Percentiles rank a stretch among this genome's conserved stretches.
Conservation (phyloP, 495 filamentous ascomycete genomes). For the Neurospora sp. region DNA sequence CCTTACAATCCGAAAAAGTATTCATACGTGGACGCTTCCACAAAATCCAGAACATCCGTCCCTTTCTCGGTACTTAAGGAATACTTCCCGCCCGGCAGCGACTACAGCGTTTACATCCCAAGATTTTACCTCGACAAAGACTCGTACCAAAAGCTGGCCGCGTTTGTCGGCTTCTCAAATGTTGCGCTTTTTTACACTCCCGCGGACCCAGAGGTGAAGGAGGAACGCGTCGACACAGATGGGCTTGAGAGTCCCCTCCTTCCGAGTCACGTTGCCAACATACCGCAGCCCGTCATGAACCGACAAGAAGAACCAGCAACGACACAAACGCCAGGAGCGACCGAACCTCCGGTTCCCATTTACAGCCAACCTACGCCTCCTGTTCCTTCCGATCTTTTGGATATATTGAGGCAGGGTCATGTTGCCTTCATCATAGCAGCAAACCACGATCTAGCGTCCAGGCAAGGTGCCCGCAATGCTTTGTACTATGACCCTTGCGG, state of each 20-base stretch:
- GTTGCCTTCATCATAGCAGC: too few species aligned
- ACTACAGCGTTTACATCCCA: background rate
- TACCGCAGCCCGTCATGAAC: background rate
- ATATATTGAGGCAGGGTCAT: too few species aligned
- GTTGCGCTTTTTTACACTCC: background rate
- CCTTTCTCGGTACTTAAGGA: background rate
- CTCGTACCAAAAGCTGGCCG: background rate
- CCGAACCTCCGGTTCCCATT: rapidly evolving
- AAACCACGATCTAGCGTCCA: too few species aligned
- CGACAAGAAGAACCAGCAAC: background rate
- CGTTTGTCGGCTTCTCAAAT: background rate
- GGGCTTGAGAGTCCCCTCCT: background rate
- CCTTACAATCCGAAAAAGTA: background rate
- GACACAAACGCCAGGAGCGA: background rate
- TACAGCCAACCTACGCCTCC: background rate
- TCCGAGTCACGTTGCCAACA: background rate
- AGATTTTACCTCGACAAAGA: background rate
- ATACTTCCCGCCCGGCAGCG: background rate
- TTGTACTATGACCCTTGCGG: too few species aligned
- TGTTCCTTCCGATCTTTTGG: too few species aligned
- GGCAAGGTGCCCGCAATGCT: too few species aligned
- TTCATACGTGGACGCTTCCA: background rate
- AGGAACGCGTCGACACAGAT: too few species aligned
- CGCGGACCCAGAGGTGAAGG: background rate
- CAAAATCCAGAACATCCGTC: background rate